These are phyloP conservation scores for Cornus kousa DNA, from an alignment of 148 eudicot species.

Conservation along the genomic window DNA sequence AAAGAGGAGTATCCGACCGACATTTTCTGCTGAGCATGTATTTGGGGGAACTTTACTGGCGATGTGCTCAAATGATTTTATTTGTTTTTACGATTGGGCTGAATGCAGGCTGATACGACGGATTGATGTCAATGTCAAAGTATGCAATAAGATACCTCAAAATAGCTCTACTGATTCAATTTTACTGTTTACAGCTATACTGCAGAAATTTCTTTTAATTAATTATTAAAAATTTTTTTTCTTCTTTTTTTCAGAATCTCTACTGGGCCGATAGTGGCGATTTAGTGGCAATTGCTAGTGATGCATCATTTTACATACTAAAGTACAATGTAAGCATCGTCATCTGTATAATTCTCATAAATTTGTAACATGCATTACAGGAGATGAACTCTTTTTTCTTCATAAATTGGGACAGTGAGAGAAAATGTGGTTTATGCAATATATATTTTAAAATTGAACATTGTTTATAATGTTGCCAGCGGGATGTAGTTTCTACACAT, in stretches of 20 bases:
- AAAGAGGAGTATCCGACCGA: conserved; percentile 84
- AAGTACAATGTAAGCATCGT: conserved; percentile 76
- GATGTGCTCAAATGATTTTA: conserved; percentile 91
- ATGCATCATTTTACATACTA: conserved; percentile 90
- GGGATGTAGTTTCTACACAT: conserved; percentile 77
- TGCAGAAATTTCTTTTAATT: not conserved
- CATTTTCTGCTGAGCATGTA: conserved; percentile 87
- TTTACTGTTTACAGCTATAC: not conserved
- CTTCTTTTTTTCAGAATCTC: conserved; percentile 10
- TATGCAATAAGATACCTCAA: conserved; percentile 29
- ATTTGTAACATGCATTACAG: not conserved
- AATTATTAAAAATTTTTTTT: not conserved
- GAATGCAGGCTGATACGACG: conserved; percentile 85
- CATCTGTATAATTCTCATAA: not conserved
- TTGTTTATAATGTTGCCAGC: conserved; percentile 55
- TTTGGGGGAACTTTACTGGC: conserved; percentile 83
- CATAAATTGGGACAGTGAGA: not conserved
- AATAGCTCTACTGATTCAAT: not conserved
- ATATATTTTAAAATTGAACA: not conserved
- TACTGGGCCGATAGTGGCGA: conserved; percentile 99
- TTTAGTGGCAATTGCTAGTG: conserved; percentile 94
- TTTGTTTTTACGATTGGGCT: conserved; percentile 96
- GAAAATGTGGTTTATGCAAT: not conserved
- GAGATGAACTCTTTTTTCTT: not conserved
- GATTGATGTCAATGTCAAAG: conserved; percentile 89